Evolutionary conservation across 805 yeast species (phyloP), one percentile per base, ranked within the genome.

Genomic region (Ogataea trehalophila): DNA sequence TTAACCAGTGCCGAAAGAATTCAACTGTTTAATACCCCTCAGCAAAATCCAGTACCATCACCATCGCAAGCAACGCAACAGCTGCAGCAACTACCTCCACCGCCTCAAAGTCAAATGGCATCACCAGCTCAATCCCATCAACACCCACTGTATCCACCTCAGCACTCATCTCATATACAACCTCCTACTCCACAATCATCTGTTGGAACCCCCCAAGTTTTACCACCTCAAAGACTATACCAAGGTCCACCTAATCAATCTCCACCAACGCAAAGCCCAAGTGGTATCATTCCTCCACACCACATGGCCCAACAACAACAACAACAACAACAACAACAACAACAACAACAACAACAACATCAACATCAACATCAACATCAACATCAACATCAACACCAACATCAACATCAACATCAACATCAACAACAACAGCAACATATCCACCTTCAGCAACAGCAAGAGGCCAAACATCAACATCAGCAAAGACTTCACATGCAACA

Each of bases 1-100:
- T 58, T 73, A 47, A 60, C 72, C 31, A 74, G 73, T 18, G 52
- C 59, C 16, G 76, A 73, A 53, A 57, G 77, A 46, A 66, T 72
- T 42, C 69, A 70, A 6, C 60, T 54, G 26, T 43, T 38, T n/a
- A 45, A 44, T 34, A 22, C 31, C 15, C n/a, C 39, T 22, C 17
- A 18, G 4, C 33, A 13, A 15, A 33, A 37, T 15, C 29, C 20
- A 22, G 5, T 23, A 1, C 9, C 37, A 3, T 41, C 43, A 9
- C 39, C 44, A 3, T 41, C 43, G 5, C 39, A 39, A 11, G 4
- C 36, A 8, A 29, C 18, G 9, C 14, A 9, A 11, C 34, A 33
- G 20, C 43, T 33, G 9, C 43, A 33, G 5, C 23, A 20, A 18
- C 13, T 18, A 18, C 9, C 41, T n/a, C 44, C 35, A 35, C 38